phyloP scores from a whole-genome alignment of 106 monocot species.

The Apostasia shenzhenica region DNA sequence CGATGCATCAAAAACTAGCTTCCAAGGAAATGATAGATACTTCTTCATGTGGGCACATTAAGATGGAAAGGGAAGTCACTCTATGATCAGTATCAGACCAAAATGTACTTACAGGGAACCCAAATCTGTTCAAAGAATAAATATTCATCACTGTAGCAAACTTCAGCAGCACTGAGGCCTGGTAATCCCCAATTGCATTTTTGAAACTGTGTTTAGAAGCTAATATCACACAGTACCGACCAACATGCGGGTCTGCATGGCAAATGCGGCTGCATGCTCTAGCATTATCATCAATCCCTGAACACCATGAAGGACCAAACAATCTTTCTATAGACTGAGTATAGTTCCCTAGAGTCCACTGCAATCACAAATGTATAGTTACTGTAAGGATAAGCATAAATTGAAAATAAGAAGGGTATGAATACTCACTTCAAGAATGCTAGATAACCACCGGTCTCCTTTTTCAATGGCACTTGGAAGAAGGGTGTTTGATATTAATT shows the following conservation, averaged over 20 bases:
- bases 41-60: no score
- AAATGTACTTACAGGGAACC: conserved; percentile 73
- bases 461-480: conserved; percentile 82
- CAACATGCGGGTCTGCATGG: conserved; percentile 60
- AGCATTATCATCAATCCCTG: conserved; percentile 8
- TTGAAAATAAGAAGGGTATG: not conserved
- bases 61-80: not conserved
- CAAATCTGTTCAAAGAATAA: conserved; percentile 67
- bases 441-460: conserved; percentile 69
- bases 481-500: conserved; percentile 60
- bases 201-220: conserved; percentile 65
- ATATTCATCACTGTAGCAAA: conserved; percentile 42
- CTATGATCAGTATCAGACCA: not conserved
- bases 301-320: conserved; percentile 15
- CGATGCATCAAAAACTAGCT: no score
- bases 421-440: conserved; percentile 68
- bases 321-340: conserved; percentile 36
- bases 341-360: conserved; percentile 89
- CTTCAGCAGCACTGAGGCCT: conserved; percentile 40
- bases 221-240: conserved; percentile 60
- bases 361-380: conserved; percentile 11
- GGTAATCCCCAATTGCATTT: conserved; percentile 57
- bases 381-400: conserved; percentile 7
- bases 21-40: no score
- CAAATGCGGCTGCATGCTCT: conserved; percentile 13